phyloP scores from a whole-genome alignment of 139 green algal genomes.

The Tetratostichococcus sp. region DNA sequence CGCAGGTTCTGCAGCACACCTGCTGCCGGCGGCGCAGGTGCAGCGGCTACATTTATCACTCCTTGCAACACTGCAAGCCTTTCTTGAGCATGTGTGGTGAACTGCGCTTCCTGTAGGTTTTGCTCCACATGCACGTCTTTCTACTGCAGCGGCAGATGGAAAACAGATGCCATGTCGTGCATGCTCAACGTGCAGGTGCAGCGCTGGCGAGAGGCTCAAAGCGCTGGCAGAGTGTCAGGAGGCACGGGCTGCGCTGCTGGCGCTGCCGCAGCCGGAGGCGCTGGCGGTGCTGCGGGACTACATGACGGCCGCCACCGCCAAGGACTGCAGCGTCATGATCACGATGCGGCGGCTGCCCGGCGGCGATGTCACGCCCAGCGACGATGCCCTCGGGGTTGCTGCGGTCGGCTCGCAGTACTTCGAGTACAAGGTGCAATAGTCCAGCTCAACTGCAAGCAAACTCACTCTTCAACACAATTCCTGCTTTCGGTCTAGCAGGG shows the following conservation, averaged over 20 bases:
- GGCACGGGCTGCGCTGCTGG: constrained; percentile 8
- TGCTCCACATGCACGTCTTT: no score
- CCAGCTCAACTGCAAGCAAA: no score
- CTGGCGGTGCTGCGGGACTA: constrained; percentile 53
- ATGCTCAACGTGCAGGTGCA: neutral
- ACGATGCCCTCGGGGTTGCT: neutral
- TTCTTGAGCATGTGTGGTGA: no score
- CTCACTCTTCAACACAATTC: no score
- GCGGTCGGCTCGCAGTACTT: neutral
- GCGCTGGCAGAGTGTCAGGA: neutral
- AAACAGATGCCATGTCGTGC: no score
- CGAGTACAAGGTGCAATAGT: neutral
- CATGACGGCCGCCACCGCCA: constrained; percentile 65
- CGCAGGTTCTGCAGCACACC: neutral
- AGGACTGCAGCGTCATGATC: constrained; percentile 84
- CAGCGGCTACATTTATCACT: no score
- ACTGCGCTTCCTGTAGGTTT: no score
- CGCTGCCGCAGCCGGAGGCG: constrained; percentile 18
- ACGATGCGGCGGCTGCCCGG: constrained; percentile 33
- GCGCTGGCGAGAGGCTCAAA: neutral
- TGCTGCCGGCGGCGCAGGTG: neutral
- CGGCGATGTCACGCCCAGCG: no score
- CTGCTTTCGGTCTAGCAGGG: no score
- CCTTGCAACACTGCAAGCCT: no score
- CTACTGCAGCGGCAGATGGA: no score